These are phyloP conservation scores for Globisporangium cederbergense DNA, from an alignment of 352 stramenopile species.

Conservation along the genomic window DNA sequence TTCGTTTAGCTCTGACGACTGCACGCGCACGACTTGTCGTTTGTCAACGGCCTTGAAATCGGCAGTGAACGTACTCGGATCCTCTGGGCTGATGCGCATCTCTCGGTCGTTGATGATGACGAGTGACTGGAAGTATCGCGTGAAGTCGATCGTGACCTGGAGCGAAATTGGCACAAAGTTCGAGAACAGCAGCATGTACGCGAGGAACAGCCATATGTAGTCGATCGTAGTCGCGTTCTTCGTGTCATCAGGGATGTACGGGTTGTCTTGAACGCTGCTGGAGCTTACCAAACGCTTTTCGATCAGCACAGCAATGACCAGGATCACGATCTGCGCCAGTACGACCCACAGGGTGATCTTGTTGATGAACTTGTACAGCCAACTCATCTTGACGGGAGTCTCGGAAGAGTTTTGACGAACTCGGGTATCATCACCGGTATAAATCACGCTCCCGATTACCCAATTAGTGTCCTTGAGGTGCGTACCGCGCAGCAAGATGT, in stretches of 20 bases:
- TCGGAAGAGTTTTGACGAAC: conserved; percentile 78
- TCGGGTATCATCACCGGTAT: conserved; percentile 87
- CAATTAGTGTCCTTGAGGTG: conserved; percentile 70
- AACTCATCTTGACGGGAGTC: conserved; percentile 70
- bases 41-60: conserved; percentile 18
- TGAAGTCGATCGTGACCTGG: conserved; percentile 88
- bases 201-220: conserved; percentile 54
- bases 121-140: conserved; percentile 74
- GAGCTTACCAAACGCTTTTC: conserved; percentile 35
- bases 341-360: conserved; percentile 77
- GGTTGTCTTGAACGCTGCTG: conserved; percentile 28
- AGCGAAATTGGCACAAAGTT: conserved; percentile 93
- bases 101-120: conserved; percentile 69
- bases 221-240: conserved; percentile 31
- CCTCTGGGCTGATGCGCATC: conserved; percentile 41
- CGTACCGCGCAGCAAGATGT: conserved; percentile 71
- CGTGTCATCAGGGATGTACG: conserved; percentile 40
- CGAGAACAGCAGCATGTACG: conserved; percentile 90
- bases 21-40: conserved; percentile 57
- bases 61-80: background rate
- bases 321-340: conserved; percentile 54
- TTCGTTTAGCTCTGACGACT: conserved; percentile 87
- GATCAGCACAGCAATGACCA: conserved; percentile 43
- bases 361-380: conserved; percentile 81
- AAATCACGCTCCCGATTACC: conserved; percentile 74